Conservation (phyloP, 805 yeast genomes). For the Metschnikowia continentalis region DNA sequence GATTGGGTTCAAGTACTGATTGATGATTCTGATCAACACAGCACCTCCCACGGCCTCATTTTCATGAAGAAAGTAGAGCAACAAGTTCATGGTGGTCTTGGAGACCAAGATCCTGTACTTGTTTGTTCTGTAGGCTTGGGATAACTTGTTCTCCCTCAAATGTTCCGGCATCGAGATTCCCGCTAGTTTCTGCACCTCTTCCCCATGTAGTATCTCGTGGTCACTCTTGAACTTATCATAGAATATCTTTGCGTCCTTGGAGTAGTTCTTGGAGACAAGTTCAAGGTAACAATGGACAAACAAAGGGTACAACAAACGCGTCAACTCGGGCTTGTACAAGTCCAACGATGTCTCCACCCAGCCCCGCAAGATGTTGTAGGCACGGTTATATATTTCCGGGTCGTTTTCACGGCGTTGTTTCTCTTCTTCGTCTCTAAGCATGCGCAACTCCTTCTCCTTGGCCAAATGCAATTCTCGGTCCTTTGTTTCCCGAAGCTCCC, state of each 20-base stretch:
- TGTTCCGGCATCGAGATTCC: slow-evolving; percentile 79
- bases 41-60: slow-evolving; percentile 92
- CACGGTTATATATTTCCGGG: slow-evolving; percentile 72
- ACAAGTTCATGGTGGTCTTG: slow-evolving; percentile 76
- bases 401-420: slow-evolving; percentile 45
- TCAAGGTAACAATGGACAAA: slow-evolving; percentile 86
- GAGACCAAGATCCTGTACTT: slow-evolving; percentile 75
- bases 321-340: slow-evolving; percentile 82
- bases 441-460: slow-evolving; percentile 38
- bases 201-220: slow-evolving; percentile 70
- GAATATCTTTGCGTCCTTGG: slow-evolving; percentile 63
- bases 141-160: slow-evolving; percentile 74
- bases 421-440: slow-evolving; percentile 40
- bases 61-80: slow-evolving; percentile 84
- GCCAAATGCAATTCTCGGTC: slow-evolving; percentile 35
- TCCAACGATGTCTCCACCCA: slow-evolving; percentile 94
- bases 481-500: slow-evolving; percentile 36
- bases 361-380: slow-evolving; percentile 71
- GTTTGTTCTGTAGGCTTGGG: slow-evolving; percentile 66
- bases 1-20: slow-evolving; percentile 67
- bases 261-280: slow-evolving; percentile 60
- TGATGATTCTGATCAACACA: slow-evolving; percentile 76
- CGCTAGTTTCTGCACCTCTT: slow-evolving; percentile 67
- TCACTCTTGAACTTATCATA: slow-evolving; percentile 71
- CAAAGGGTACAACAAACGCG: slow-evolving; percentile 83